Evolutionary conservation across 805 yeast species (phyloP).

Genomic region (Lachancea waltii): DNA sequence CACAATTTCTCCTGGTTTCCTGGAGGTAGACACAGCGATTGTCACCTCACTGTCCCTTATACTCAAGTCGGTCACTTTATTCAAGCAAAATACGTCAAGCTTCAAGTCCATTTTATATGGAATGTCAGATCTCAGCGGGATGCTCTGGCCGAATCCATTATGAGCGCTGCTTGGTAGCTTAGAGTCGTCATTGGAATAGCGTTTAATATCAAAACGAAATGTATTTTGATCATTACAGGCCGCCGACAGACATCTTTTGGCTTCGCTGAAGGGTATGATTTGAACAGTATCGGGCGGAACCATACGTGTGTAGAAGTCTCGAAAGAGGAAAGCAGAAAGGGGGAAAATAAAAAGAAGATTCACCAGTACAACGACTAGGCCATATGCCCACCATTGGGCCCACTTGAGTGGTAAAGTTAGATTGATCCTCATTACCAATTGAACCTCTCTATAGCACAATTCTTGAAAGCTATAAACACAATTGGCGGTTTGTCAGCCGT

Average conservation of each 20-base stretch:
- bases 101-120: constrained; percentile 24
- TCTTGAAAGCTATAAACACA: too few species aligned
- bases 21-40: neutral
- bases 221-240: constrained; percentile 2
- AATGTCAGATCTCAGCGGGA: constrained; percentile 20
- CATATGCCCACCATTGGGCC: constrained; percentile 26
- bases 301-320: constrained; percentile 25
- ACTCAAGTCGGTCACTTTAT: constrained; percentile 3
- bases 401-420: constrained; percentile 26
- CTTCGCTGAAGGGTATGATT: constrained; percentile 17
- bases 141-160: constrained; percentile 23
- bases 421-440: constrained; percentile 25
- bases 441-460: too few species aligned
- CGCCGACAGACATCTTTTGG: constrained; percentile 6
- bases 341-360: constrained; percentile 26
- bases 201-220: constrained; percentile 13
- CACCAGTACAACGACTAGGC: constrained; percentile 14
- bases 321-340: constrained; percentile 23
- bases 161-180: constrained; percentile 14
- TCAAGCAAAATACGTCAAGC: constrained; percentile 21
- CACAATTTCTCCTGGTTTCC: neutral
- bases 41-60: constrained; percentile 4
- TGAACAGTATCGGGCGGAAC: constrained; percentile 23
- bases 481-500: too few species aligned
- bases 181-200: constrained; percentile 9